A percentile compares a stretch with the other conserved stretches of the same genome.
phyloP scores from a whole-genome alignment of 768 basidiomycete genomes.

The Suillus clintonianus region DNA sequence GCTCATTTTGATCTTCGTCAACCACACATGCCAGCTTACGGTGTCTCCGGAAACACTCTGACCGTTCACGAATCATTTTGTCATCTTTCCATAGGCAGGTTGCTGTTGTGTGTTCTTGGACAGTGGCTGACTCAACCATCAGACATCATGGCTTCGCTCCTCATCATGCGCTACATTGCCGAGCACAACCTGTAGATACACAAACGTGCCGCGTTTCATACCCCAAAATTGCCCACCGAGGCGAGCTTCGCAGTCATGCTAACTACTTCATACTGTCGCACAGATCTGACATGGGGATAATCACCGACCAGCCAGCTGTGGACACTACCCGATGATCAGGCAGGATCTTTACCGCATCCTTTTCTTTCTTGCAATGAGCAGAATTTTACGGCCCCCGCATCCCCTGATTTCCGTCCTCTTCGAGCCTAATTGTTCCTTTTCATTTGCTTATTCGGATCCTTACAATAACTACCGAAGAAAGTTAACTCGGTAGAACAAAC shows the following conservation, averaged over 20 bases:
- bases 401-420: background rate
- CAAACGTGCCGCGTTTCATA: background rate
- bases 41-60: constrained; percentile 63
- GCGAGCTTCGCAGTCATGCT: background rate
- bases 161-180: constrained; percentile 65
- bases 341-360: background rate
- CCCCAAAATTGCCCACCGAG: background rate
- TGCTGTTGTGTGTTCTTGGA: background rate
- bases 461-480: background rate
- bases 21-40: constrained; percentile 53
- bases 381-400: background rate
- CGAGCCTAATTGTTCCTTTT: background rate
- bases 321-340: background rate
- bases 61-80: constrained; percentile 59
- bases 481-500: background rate
- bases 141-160: constrained; percentile 62
- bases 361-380: background rate
- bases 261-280: background rate
- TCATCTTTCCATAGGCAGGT: constrained; percentile 55
- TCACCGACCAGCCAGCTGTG: background rate
- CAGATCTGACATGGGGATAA: background rate
- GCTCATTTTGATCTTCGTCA: constrained; percentile 69
- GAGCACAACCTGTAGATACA: constrained; percentile 43
- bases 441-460: background rate
- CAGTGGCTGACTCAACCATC: constrained; percentile 10